A percentile compares a stretch with the other conserved stretches of the same genome.
These are phyloP conservation scores for Leonotis leonurus DNA, from an alignment of 257 asterid genomes.

Conservation along the genomic window DNA sequence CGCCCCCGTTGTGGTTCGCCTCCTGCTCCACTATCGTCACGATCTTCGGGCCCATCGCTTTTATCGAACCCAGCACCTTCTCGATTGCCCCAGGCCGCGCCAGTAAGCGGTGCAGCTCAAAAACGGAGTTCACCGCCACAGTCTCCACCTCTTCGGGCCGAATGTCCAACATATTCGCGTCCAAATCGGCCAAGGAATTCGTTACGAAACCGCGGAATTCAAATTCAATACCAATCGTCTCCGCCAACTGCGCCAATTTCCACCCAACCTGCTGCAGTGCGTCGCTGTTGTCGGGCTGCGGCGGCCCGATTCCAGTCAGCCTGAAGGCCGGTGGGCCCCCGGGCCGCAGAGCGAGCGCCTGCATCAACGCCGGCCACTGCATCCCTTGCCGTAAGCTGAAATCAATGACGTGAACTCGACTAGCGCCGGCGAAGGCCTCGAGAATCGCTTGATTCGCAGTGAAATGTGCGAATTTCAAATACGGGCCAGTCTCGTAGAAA, in stretches of 20 bases:
- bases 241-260: constrained; percentile 74
- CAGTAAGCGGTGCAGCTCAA: constrained; percentile 65
- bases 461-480: constrained; percentile 70
- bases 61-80: constrained; percentile 49
- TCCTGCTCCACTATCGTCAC: constrained; percentile 79
- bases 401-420: constrained; percentile 62
- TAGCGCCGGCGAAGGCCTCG: constrained; percentile 51
- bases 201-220: constrained; percentile 68
- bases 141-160: constrained; percentile 39
- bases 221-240: constrained; percentile 58
- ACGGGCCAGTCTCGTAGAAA: constrained; percentile 72
- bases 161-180: constrained; percentile 43
- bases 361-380: constrained; percentile 88
- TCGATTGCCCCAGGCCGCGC: constrained; percentile 46
- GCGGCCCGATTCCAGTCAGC: constrained; percentile 44
- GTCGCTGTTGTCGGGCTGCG: constrained; percentile 70
- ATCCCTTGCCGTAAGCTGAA: constrained; percentile 70
- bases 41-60: constrained; percentile 50
- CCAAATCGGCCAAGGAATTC: constrained; percentile 64
- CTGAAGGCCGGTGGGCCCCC: constrained; percentile 72
- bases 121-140: constrained; percentile 76
- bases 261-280: constrained; percentile 72
- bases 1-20: constrained; percentile 60
- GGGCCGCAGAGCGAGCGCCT: constrained; percentile 59
- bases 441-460: constrained; percentile 75